These are phyloP conservation scores for Alternaria sp. DNA, from an alignment of 2,329 filamentous ascomycete genomes.

Conservation along the genomic window DNA sequence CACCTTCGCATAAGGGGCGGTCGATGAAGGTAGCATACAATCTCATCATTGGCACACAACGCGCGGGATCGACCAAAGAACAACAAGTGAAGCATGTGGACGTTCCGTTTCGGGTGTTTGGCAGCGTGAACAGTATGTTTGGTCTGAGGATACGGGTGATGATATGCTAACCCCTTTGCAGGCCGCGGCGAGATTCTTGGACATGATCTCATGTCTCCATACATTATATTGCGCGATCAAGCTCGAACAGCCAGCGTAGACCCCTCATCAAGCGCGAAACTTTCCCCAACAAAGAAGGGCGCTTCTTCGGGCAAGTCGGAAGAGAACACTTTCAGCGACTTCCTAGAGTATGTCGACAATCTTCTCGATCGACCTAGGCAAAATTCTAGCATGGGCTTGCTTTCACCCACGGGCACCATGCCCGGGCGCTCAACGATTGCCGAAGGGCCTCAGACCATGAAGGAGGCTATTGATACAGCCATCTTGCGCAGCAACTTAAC, in stretches of 20 bases:
- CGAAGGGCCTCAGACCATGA: constrained; percentile 68
- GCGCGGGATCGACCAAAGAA: constrained; percentile 76
- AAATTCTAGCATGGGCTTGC: constrained; percentile 59
- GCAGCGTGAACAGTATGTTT: constrained; percentile 77
- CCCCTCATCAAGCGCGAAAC: constrained; percentile 6
- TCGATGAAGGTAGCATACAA: constrained; percentile 94
- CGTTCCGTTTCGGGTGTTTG: constrained; percentile 89
- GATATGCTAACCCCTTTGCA: constrained; percentile 38
- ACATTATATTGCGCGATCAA: constrained; percentile 85
- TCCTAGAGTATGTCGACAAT: constrained; percentile 57
- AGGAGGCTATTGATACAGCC: constrained; percentile 88
- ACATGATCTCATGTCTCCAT: constrained; percentile 93
- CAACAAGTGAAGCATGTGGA: constrained; percentile 87
- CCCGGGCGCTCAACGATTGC: constrained; percentile 58
- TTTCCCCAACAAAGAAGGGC: constrained; percentile 27
- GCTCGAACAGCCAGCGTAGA: constrained; percentile 62
- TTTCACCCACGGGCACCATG: constrained; percentile 73
- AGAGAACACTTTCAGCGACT: constrained; percentile 50
- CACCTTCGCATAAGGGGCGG: constrained; percentile 87
- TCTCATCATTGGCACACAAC: constrained; percentile 88
- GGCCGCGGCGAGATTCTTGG: constrained; percentile 83
- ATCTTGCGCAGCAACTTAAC: constrained; percentile 73
- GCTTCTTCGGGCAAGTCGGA: constrained; percentile 43
- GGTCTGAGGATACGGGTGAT: neutral
- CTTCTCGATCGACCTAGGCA: constrained; percentile 46